Percentiles rank a stretch among this genome's conserved stretches.
phyloP scores from a whole-genome alignment of 208 protist genomes.

The Sergeia podlipaevii region DNA sequence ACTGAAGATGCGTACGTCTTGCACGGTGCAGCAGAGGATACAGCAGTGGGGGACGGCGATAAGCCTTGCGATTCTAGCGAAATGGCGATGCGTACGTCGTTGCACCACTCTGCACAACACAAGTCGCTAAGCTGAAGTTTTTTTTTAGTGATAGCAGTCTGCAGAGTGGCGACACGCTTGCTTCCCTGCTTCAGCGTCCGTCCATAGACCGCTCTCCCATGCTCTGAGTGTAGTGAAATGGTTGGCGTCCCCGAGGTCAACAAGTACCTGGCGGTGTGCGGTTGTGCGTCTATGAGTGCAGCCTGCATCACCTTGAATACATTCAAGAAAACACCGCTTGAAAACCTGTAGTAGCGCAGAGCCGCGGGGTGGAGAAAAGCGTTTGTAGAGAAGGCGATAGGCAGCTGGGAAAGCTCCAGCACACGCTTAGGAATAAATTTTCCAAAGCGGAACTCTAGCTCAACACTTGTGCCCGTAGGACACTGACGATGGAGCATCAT shows the following conservation, averaged over 20 bases:
- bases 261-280: background rate
- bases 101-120: constrained; percentile 29
- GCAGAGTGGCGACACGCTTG: background rate
- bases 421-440: constrained; percentile 16
- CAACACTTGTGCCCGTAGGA: constrained; percentile 19
- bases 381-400: constrained; percentile 23
- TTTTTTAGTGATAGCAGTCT: background rate
- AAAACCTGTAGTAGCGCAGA: constrained; percentile 19
- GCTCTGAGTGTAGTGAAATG: no score
- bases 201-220: background rate
- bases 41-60: background rate
- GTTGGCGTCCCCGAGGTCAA: background rate
- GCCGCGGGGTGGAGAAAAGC: constrained; percentile 24
- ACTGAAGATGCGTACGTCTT: no score
- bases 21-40: no score
- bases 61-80: constrained; percentile 8
- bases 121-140: constrained; percentile 16
- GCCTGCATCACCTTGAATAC: constrained; percentile 8
- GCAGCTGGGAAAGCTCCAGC: constrained; percentile 19
- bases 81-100: constrained; percentile 36
- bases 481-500: constrained; percentile 32
- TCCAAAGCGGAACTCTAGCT: constrained; percentile 63
- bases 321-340: background rate
- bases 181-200: background rate
- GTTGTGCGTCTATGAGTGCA: constrained; percentile 2